These are phyloP conservation scores for Erodium trifolium DNA, from an alignment of 441 rosid genomes.

Conservation along the genomic window DNA sequence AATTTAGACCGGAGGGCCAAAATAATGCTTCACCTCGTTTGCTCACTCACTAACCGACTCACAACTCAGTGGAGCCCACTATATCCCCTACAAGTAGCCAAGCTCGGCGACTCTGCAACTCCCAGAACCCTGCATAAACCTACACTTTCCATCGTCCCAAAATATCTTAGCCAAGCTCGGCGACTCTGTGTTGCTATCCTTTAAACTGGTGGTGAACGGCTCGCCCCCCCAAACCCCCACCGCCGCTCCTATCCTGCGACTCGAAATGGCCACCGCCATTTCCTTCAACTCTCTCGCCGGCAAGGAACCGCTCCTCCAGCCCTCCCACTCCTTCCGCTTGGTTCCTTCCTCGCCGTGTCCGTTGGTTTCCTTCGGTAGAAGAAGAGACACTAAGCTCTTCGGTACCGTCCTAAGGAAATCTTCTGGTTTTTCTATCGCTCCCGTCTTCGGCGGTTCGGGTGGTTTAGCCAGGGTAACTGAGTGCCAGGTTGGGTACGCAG, in stretches of 20 bases:
- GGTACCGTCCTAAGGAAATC: neutral
- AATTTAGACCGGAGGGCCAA: too few relatives aligned
- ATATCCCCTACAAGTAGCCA: too few relatives aligned
- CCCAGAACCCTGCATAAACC: too few relatives aligned
- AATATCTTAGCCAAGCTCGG: too few relatives aligned
- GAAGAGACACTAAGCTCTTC: conserved; percentile 1
- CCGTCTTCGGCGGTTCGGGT: neutral
- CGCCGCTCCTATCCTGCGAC: neutral
- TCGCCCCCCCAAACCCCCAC: neutral
- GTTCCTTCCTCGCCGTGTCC: conserved; percentile 2
- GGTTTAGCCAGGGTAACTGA: neutral
- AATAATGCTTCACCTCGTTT: too few relatives aligned
- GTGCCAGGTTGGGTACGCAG: neutral
- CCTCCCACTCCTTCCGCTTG: neutral
- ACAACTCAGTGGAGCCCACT: too few relatives aligned
- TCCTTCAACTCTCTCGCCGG: conserved; percentile 1
- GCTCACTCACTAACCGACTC: too few relatives aligned
- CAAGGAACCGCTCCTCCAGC: neutral
- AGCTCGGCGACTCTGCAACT: too few relatives aligned
- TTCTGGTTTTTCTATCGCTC: neutral
- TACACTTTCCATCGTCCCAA: too few relatives aligned
- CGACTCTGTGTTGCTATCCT: too few relatives aligned
- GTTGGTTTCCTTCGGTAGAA: neutral
- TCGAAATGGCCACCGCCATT: conserved; percentile 1
- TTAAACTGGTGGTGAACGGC: conserved; percentile 2